Conservation (phyloP, 1,139 yeast genomes). For the Wickerhamomyces sp. region DNA sequence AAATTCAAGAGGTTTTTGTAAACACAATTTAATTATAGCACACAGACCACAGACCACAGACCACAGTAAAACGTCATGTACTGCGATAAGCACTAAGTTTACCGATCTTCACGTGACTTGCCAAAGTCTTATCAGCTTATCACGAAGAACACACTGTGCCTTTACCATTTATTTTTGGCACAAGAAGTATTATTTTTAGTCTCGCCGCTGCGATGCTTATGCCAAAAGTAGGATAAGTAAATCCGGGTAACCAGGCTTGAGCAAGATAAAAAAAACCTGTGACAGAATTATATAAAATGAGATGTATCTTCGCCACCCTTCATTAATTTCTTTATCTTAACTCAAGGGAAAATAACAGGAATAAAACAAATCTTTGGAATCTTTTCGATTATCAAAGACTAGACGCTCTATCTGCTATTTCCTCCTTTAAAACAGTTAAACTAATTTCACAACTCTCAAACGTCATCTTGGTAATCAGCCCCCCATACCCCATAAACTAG, state of each 20-base stretch:
- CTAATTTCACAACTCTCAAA: neutral
- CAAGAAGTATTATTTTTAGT: neutral
- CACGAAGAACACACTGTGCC: neutral
- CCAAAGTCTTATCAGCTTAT: slow-evolving; percentile 1
- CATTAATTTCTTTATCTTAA: neutral
- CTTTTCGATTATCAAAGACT: neutral
- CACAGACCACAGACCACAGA: too few relatives aligned
- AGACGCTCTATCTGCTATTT: neutral
- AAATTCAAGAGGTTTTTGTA: too few relatives aligned
- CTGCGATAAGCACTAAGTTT: neutral
- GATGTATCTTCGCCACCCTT: neutral
- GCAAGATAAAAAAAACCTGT: neutral
- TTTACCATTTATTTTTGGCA: neutral
- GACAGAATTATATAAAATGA: neutral
- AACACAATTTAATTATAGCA: too few relatives aligned
- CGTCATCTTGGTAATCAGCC: neutral
- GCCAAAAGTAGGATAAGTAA: neutral
- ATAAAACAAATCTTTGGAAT: neutral
- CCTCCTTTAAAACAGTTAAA: neutral
- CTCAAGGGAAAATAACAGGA: neutral
- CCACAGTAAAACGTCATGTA: neutral
- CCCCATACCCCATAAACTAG: neutral
- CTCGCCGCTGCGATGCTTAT: neutral
- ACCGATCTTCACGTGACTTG: slow-evolving; percentile 1
- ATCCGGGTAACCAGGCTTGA: neutral